Base-by-base conservation (phyloP, 2,329 filamentous ascomycete genomes). In the Trichoderma guizhouense region DNA sequence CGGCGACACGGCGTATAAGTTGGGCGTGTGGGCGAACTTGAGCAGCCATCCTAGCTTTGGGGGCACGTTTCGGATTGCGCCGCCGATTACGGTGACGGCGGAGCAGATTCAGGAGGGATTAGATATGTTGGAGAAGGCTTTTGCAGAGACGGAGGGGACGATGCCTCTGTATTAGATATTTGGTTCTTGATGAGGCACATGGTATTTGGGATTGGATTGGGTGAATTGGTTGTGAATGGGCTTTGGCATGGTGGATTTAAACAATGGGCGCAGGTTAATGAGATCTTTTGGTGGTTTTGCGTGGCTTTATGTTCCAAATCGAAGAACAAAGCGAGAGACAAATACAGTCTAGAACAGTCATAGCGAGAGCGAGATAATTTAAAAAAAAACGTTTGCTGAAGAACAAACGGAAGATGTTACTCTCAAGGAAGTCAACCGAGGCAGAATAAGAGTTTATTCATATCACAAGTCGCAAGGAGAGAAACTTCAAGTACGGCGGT, bases 61-160 rank as follows among this genome's bases (percentile, higher is more conserved):
- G 0, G 89, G 88, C 5, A 84, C 87, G 0, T 89, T 91, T 72
- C 80, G 89, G 12, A 85, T 91, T 65, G 88, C 88, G 6, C 89
- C 88, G 28, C 88, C 89, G 0, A 86, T 91, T 53, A 89, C 87
- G 0, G 85, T 90, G 9, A 84, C 84, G 0, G 82, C 82, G 32
- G 81, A 84, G 61, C 81, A 88, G 78, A 77, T 89, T 58, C 79
- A 85, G 21, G 79, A 84, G 51, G 89, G 88, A 0, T 75, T 91
- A 71, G 75, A 71, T 2, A 86, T 91, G 60, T 81, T 91, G 72
- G 89, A 91, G 75, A 80, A 86, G 75, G 87, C 88, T 0, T 86
- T 91, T 62, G 77, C 76, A 30, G 76, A 77, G 47, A 81, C 78
- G 9, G 75, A 77, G 47, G 81, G 78, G 3, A 78, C 77, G 9